A percentile compares a stretch with the other conserved stretches of the same genome.
Conservation (phyloP, 2,329 filamentous ascomycete genomes). For the Aspergillus texensis region DNA sequence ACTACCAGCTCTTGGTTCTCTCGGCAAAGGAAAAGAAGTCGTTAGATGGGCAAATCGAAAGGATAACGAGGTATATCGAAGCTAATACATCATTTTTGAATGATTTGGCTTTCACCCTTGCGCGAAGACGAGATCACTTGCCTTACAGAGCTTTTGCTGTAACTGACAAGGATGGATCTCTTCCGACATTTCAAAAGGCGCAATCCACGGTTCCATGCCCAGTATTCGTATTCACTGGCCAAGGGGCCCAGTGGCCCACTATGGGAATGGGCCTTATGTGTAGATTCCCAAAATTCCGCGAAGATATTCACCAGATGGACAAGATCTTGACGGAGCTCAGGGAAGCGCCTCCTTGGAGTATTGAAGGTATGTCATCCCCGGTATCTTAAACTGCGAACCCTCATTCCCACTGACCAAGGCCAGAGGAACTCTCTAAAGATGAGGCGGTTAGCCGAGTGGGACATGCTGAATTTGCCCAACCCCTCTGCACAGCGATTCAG, state of each 20-base stretch:
- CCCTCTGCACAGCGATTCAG: slow-evolving; percentile 38
- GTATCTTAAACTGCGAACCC: background rate
- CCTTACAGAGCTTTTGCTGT: slow-evolving; percentile 19
- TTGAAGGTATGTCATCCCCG: slow-evolving; percentile 9
- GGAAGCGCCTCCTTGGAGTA: slow-evolving; percentile 9
- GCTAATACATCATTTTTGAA: background rate
- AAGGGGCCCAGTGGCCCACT: slow-evolving; percentile 39
- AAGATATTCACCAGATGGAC: slow-evolving; percentile 22
- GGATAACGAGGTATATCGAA: slow-evolving; percentile 12
- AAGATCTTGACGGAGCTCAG: slow-evolving; percentile 12
- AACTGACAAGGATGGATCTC: background rate
- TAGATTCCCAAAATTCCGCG: slow-evolving; percentile 20
- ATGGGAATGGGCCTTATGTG: slow-evolving; percentile 36
- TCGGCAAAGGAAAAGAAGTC: slow-evolving; percentile 18
- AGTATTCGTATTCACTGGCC: slow-evolving; percentile 39
- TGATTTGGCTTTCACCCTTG: slow-evolving; percentile 23
- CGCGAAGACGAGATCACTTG: slow-evolving; percentile 17
- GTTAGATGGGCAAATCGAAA: slow-evolving; percentile 13
- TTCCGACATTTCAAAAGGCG: slow-evolving; percentile 8
- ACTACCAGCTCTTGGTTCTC: slow-evolving; percentile 15
- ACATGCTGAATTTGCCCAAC: slow-evolving; percentile 32
- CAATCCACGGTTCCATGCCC: slow-evolving; percentile 6
- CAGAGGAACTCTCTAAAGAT: slow-evolving; percentile 12
- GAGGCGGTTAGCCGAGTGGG: slow-evolving; percentile 18
- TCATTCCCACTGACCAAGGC: background rate